A percentile compares a stretch with the other conserved stretches of the same genome.
phyloP scores from a whole-genome alignment of 2,329 filamentous ascomycete genomes.

The Diaporthe nobilis region DNA sequence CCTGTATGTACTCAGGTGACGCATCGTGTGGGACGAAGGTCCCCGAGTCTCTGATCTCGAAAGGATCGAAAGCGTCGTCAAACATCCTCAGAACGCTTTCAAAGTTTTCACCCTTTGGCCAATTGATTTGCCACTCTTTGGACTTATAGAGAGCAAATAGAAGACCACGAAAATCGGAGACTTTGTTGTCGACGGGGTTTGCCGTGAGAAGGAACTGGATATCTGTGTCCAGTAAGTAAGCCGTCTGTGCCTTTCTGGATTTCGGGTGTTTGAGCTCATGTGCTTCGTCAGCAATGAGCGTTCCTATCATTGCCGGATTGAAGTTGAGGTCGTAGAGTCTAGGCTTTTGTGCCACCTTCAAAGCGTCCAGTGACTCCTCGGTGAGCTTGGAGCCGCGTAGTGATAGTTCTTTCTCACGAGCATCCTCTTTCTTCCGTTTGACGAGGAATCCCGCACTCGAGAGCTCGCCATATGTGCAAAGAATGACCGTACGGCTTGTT shows the following conservation, averaged over 20 bases:
- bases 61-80: slow-evolving; percentile 3
- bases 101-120: neutral
- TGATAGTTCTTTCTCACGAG: slow-evolving; percentile 6
- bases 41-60: neutral
- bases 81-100: neutral
- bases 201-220: slow-evolving; percentile 30
- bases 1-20: slow-evolving; percentile 1
- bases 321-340: slow-evolving; percentile 14
- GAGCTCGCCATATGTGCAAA: slow-evolving; percentile 3
- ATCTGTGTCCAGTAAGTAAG: slow-evolving; percentile 20
- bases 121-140: slow-evolving; percentile 12
- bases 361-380: slow-evolving; percentile 2
- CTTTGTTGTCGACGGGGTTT: slow-evolving; percentile 12
- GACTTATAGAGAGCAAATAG: slow-evolving; percentile 20
- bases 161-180: slow-evolving; percentile 32
- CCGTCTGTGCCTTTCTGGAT: neutral
- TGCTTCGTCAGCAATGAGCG: slow-evolving; percentile 28
- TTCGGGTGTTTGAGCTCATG: slow-evolving; percentile 30
- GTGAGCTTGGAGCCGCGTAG: neutral
- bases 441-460: neutral
- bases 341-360: slow-evolving; percentile 6
- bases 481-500: slow-evolving; percentile 4
- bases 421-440: neutral
- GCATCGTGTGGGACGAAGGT: neutral
- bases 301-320: slow-evolving; percentile 11